Evolutionary conservation across 257 asterid genomes (phyloP), one percentile per base, ranked within the genome.

Genomic region (Orobanche coerulescens): DNA sequence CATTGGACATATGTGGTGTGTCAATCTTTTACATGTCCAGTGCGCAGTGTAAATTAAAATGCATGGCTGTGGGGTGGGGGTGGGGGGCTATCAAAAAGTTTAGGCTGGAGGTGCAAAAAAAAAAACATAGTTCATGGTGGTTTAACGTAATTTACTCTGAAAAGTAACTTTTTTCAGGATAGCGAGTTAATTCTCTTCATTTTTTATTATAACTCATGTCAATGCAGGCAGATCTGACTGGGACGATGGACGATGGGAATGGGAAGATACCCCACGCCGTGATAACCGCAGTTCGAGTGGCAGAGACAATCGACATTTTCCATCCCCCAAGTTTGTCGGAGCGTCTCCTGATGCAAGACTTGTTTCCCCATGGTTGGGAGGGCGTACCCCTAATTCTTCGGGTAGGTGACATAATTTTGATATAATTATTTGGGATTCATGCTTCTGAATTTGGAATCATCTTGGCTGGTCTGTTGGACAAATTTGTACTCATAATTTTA

Each of bases 231-330:
- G 86, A 74, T 89, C 95, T 72, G 90, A 89, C 42, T 93, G 99
- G 99, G 97, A 93, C 75, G 95, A 93, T 70, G 95, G 97, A 58
- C 80, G 82, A 66, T 89, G 96, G 96, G 97, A 93, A 72, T 89
- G 99, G 99, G 86, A 83, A 77, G 97, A 89, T 64, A 66, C 88
- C 54, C 97, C 97, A 43, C 81, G 77, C 28, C 87, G 83, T 3
- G 94, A 84, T 65, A 75, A 82, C 36, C 82, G 56, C 57, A 55
- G 76, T 69, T 42, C 81, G 44, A 71, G 84, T 68, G 81, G 78
- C 67, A 78, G 84, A 64, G 79, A 64, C 62, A 60, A 86, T 71
- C 86, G 74, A 57, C 88, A 80, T 73, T 90, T 81, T 42, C 96
- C 88, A 5, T 91, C 93, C 42, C 97, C 99, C 39, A 86, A 76